These are phyloP conservation scores for Populus hybrid DNA, from an alignment of 441 rosid species.

Conservation along the genomic window DNA sequence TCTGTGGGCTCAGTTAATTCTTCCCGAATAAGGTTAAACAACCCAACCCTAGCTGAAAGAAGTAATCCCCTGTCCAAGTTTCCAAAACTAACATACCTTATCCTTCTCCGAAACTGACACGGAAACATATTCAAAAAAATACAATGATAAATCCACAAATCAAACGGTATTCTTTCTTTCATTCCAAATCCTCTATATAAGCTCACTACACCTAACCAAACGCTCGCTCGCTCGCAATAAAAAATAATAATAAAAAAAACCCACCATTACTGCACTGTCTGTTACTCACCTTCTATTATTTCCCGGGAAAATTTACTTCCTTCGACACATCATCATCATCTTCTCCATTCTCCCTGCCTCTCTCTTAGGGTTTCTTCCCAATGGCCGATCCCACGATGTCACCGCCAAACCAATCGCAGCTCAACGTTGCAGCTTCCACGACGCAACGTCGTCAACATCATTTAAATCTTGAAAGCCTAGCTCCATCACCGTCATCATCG, in stretches of 20 bases:
- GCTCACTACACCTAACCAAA: not conserved
- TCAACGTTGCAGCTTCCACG: slow-evolving; percentile 14
- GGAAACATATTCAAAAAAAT: not conserved
- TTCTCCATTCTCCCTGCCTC: slow-evolving; percentile 1
- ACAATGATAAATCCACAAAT: too few relatives aligned
- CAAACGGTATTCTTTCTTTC: not conserved
- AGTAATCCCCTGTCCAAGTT: not conserved
- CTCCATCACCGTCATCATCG: slow-evolving; percentile 9
- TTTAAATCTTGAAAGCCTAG: slow-evolving; percentile 27
- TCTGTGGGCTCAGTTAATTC: too few relatives aligned
- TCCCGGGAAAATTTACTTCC: not conserved
- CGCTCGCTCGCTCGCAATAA: not conserved
- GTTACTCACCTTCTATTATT: not conserved
- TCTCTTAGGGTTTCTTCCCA: slow-evolving; percentile 17
- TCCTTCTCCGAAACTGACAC: not conserved
- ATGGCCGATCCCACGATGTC: slow-evolving; percentile 49
- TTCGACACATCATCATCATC: not conserved
- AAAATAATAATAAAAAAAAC: too few relatives aligned
- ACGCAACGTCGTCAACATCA: slow-evolving; percentile 32
- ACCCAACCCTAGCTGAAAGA: not conserved
- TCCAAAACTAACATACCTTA: not conserved
- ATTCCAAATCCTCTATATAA: not conserved
- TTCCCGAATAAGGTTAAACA: not conserved
- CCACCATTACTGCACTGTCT: not conserved
- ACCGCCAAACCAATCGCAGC: slow-evolving; percentile 9